Conservation (phyloP, 2,329 filamentous ascomycete genomes). For the Aspergillus terreus region DNA sequence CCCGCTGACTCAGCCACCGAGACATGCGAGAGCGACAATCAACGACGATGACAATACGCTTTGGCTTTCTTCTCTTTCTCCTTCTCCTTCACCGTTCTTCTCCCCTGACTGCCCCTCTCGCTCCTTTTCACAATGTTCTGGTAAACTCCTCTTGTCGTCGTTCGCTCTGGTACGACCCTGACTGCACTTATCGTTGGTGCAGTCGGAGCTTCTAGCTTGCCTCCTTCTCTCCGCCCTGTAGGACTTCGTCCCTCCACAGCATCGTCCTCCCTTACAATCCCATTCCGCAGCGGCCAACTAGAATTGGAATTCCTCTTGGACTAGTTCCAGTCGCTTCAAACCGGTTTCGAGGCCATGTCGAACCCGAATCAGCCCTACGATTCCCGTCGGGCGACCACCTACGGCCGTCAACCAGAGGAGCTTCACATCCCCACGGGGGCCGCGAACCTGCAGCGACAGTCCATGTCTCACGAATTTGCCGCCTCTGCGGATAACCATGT, state of each 20-base stretch:
- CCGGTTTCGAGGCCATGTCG: constrained; percentile 33
- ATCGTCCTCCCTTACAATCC: constrained; percentile 1
- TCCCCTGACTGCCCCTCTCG: constrained; percentile 4
- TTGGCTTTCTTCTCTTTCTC: not conserved
- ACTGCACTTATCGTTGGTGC: constrained; percentile 46
- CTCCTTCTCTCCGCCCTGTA: not conserved
- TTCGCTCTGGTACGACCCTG: constrained; percentile 36
- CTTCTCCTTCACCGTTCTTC: not conserved
- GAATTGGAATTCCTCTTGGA: not conserved
- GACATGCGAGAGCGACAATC: not conserved
- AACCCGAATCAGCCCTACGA: constrained; percentile 49
- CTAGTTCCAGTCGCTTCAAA: not conserved
- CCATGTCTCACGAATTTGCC: constrained; percentile 47
- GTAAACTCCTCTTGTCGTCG: not conserved
- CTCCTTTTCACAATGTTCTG: constrained; percentile 11
- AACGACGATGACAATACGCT: too few relatives aligned
- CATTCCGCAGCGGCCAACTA: not conserved
- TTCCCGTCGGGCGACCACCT: constrained; percentile 46
- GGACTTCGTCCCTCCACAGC: not conserved
- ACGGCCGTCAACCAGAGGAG: constrained; percentile 52
- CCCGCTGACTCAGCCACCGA: not conserved
- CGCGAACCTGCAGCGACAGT: constrained; percentile 38
- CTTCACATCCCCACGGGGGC: constrained; percentile 50
- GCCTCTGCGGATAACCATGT: constrained; percentile 47
- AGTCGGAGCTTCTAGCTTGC: constrained; percentile 18